Evolutionary conservation across 2,329 filamentous ascomycete genomes (phyloP), one percentile per base, ranked within the genome.

Genomic region (Ophiostoma triangulosporum): DNA sequence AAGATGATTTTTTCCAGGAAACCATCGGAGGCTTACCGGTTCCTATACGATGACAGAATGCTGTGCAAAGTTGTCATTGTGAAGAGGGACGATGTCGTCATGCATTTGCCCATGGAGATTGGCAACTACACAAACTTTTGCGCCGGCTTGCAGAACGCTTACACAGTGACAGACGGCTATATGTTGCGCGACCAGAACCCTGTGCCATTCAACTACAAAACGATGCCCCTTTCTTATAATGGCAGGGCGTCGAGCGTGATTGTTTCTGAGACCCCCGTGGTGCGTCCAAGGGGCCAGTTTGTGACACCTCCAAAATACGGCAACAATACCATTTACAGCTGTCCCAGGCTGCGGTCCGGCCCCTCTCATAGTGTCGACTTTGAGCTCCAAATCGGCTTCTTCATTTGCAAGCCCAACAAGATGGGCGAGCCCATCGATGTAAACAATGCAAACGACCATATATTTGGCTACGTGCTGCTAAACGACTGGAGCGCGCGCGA

Each of bases 401-500:
- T 91, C 61, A 73, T 93, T 5, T 80, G 78, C 65, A 77, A 69
- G 48, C 70, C 74, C 0, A 89, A 86, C 61, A 66, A 73, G 1
- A 71, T 88, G 62, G 86, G 86, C 6, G 69, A 76, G 52, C 75
- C 80, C 0, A 73, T 93, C 20, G 67, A 72, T 1, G 76, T 90
- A 22, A 68, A 70, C 3, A 69, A 83, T 45, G 87, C 87, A 0
- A 80, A 83, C 52, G 76, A 86, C 17, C 74, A 81, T 61, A 74
- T 94, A 27, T 93, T 93, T 62, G 88, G 88, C 14, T 74, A 88
- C 26, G 87, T 93, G 0, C 68, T 94, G 54, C 77, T 94, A 73
- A 94, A 94, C 61, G 88, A 94, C 67, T 94, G 88, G 88, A 88
- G 83, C 53, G 87, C 87, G 4, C 73, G 87, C 58, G 87, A 93